phyloP scores from a whole-genome alignment of 352 stramenopile genomes.

The Hyaloperonospora arabidopsidis region DNA sequence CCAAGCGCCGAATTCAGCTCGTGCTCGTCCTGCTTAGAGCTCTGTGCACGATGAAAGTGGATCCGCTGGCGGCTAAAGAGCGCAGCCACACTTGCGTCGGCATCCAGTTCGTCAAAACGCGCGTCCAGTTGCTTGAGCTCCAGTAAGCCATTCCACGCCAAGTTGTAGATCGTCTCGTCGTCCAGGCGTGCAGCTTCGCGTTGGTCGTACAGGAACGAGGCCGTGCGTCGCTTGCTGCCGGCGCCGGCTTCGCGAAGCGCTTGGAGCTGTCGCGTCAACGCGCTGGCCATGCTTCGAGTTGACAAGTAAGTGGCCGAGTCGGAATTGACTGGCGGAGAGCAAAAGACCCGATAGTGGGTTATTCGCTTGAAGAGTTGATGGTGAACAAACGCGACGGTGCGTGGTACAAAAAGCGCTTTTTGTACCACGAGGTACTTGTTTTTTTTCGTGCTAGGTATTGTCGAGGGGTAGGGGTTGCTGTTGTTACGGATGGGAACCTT shows the following conservation, averaged over 20 bases:
- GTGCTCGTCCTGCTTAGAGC: constrained; percentile 44
- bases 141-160: constrained; percentile 74
- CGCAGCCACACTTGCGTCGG: constrained; percentile 36
- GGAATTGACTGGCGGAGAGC: neutral
- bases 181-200: constrained; percentile 75
- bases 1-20: constrained; percentile 60
- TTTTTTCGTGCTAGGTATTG: too few species aligned
- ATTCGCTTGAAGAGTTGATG: too few species aligned
- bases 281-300: constrained; percentile 38
- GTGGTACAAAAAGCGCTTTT: too few species aligned
- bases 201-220: constrained; percentile 81
- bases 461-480: too few species aligned
- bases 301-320: constrained; percentile 12
- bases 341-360: neutral
- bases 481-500: too few species aligned
- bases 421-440: too few species aligned
- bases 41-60: constrained; percentile 74
- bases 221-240: constrained; percentile 73
- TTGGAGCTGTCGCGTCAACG: constrained; percentile 73
- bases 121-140: constrained; percentile 75
- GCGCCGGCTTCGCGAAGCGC: constrained; percentile 66
- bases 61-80: constrained; percentile 71
- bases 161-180: constrained; percentile 79
- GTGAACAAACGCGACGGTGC: too few species aligned
- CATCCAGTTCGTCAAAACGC: constrained; percentile 58